phyloP scores from a whole-genome alignment of 2,329 filamentous ascomycete species.

The Fusarium duplospermum region DNA sequence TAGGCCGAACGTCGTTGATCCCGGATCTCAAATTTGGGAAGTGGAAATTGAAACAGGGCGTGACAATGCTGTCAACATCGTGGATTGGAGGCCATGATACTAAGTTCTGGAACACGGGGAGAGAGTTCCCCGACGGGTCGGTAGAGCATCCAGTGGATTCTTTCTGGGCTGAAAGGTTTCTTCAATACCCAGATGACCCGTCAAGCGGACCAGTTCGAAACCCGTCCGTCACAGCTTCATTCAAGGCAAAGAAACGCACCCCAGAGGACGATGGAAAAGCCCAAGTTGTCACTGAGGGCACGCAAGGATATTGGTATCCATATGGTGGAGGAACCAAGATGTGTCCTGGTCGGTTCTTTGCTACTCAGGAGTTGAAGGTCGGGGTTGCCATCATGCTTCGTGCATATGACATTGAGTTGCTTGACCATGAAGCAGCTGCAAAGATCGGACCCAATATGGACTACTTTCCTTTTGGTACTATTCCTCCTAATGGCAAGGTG shows the following conservation, averaged over 20 bases:
- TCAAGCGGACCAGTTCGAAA: slow-evolving; percentile 29
- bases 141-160: slow-evolving; percentile 28
- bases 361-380: slow-evolving; percentile 49
- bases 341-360: slow-evolving; percentile 52
- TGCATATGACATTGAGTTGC: slow-evolving; percentile 48
- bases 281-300: slow-evolving; percentile 25
- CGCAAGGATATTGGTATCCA: slow-evolving; percentile 48
- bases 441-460: slow-evolving; percentile 31
- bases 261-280: slow-evolving; percentile 17
- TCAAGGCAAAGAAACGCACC: neutral
- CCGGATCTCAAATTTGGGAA: slow-evolving; percentile 36
- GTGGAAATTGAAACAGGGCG: slow-evolving; percentile 31
- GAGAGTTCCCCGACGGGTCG: neutral
- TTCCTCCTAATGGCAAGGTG: slow-evolving; percentile 32
- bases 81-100: slow-evolving; percentile 27
- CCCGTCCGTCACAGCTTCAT: neutral
- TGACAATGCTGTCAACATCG: slow-evolving; percentile 27
- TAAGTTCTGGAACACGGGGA: slow-evolving; percentile 36
- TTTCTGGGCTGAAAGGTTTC: slow-evolving; percentile 42
- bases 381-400: slow-evolving; percentile 46
- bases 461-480: slow-evolving; percentile 41
- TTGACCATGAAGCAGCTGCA: slow-evolving; percentile 9
- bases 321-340: slow-evolving; percentile 49
- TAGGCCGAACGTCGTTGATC: slow-evolving; percentile 33
- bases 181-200: slow-evolving; percentile 32